These are phyloP conservation scores for Magnolia sinica DNA, from an alignment of 164 flowering plant species.

Conservation along the genomic window DNA sequence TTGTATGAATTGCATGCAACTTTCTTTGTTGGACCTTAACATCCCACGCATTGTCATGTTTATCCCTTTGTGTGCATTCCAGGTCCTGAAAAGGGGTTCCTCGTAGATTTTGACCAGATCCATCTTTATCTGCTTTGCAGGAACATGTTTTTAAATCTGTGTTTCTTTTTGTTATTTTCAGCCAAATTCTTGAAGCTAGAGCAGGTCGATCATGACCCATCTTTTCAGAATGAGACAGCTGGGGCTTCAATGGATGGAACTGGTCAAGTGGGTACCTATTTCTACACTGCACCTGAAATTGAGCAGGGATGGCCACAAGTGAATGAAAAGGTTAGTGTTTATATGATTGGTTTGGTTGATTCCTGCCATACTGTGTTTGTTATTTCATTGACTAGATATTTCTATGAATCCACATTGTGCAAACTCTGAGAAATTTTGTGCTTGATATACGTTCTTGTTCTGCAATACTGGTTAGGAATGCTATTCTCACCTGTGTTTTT, in stretches of 20 bases:
- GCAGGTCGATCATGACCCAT: conserved; percentile 80
- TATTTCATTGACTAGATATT: not conserved
- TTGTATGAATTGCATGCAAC: no score
- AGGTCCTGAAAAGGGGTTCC: not conserved
- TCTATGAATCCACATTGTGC: not conserved
- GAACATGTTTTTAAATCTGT: no score
- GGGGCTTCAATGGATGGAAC: conserved; percentile 87
- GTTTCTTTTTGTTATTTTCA: conserved; percentile 22
- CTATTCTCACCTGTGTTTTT: not conserved
- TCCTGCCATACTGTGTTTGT: conserved; percentile 3
- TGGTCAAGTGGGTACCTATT: conserved; percentile 93
- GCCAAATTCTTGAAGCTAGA: conserved; percentile 94
- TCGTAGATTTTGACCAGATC: not conserved
- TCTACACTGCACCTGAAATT: conserved; percentile 98
- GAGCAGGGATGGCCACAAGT: conserved; percentile 99
- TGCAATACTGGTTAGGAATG: not conserved
- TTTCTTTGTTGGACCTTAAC: no score
- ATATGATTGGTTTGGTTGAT: not conserved
- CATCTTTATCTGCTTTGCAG: not conserved
- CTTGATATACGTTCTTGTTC: not conserved
- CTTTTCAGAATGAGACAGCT: conserved; percentile 48
- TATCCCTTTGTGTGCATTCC: no score
- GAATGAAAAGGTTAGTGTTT: conserved; percentile 74
- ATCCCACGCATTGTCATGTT: no score
- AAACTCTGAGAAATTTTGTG: not conserved